Evolutionary conservation across 2,329 filamentous ascomycete genomes (phyloP).

Genomic region (Sordariomycetes sp.): DNA sequence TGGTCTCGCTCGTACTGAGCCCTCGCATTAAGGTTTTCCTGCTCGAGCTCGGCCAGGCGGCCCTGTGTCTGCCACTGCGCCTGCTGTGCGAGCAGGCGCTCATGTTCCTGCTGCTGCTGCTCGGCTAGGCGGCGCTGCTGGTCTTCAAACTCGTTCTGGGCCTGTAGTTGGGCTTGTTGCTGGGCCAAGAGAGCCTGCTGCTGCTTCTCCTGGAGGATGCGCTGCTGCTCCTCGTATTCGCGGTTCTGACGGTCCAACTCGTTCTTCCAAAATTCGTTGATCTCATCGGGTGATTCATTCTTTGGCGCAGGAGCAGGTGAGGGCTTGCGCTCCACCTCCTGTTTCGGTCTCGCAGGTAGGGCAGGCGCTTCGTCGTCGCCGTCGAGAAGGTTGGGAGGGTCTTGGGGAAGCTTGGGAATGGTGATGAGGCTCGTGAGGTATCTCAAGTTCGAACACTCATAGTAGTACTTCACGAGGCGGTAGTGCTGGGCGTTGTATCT

Average conservation of each 20-base stretch:
- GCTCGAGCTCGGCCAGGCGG: conserved; percentile 87
- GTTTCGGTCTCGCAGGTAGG: conserved; percentile 70
- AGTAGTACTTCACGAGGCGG: conserved; percentile 94
- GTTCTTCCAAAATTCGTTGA: conserved; percentile 96
- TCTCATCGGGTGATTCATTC: conserved; percentile 76
- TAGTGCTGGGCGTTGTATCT: conserved; percentile 95
- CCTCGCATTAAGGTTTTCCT: conserved; percentile 86
- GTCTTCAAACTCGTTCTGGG: conserved; percentile 92
- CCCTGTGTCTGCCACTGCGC: conserved; percentile 91
- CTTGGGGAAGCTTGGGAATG: conserved; percentile 88
- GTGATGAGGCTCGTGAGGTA: conserved; percentile 95
- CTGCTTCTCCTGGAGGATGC: conserved; percentile 77
- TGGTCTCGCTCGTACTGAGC: conserved; percentile 97
- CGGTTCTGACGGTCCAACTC: conserved; percentile 85
- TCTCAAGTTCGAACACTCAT: conserved; percentile 94
- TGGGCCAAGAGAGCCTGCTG: conserved; percentile 72
- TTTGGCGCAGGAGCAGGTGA: conserved; percentile 59
- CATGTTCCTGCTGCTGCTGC: conserved; percentile 82
- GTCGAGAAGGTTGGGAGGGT: conserved; percentile 77
- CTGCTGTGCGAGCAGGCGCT: conserved; percentile 80
- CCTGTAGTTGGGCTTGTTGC: conserved; percentile 71
- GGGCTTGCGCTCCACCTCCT: conserved; percentile 57
- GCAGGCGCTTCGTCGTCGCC: conserved; percentile 79
- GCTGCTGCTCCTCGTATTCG: conserved; percentile 91
- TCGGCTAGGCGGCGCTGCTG: conserved; percentile 81